Conservation (phyloP, 257 asterid genomes). For the Mentha longifolia region DNA sequence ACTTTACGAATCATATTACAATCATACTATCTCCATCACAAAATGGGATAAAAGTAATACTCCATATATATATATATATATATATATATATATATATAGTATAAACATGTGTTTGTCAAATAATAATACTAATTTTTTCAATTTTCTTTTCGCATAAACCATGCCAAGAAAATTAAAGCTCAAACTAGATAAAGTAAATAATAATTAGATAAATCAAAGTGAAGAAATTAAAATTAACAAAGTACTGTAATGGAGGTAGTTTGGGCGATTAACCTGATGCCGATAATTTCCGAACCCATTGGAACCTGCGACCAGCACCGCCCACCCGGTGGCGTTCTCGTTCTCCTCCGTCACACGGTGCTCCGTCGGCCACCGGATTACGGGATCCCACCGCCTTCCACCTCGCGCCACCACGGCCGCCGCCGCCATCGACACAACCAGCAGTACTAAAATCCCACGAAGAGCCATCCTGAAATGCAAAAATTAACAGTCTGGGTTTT, state of each 20-base stretch:
- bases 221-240: too few species aligned
- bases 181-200: not conserved
- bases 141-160: too few species aligned
- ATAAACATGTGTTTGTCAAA: too few species aligned
- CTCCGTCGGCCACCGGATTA: slow-evolving; percentile 71
- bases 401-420: slow-evolving; percentile 35
- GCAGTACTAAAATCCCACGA: slow-evolving; percentile 30
- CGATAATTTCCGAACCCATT: slow-evolving; percentile 82
- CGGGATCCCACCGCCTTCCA: slow-evolving; percentile 65
- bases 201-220: not conserved
- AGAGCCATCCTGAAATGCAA: slow-evolving; percentile 48
- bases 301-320: slow-evolving; percentile 95
- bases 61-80: too few species aligned
- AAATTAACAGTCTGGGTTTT: not conserved
- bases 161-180: not conserved
- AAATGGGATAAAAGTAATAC: too few species aligned
- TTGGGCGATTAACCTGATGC: slow-evolving; percentile 60
- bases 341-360: slow-evolving; percentile 35
- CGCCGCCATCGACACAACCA: slow-evolving; percentile 41
- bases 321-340: slow-evolving; percentile 66
- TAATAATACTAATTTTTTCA: too few species aligned
- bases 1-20: too few species aligned
- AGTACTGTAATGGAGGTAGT: too few species aligned
- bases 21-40: too few species aligned
- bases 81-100: too few species aligned